Evolutionary conservation across 2,329 filamentous ascomycete species (phyloP), one percentile per base, ranked within the genome.

Genomic region (Colletotrichum spinosum): DNA sequence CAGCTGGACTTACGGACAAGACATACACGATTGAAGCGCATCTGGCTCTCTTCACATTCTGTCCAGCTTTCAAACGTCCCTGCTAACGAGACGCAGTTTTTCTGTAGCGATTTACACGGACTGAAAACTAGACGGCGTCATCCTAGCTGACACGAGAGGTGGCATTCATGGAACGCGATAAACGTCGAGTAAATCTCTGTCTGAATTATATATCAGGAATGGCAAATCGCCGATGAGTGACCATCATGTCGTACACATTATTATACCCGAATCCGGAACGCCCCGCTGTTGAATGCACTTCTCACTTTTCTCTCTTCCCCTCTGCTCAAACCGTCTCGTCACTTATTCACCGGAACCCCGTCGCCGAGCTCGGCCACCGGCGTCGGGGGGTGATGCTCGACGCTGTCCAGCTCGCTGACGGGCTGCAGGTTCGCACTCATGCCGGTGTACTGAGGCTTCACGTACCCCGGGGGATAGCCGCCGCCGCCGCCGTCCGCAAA

Each of bases 381-480:
- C 1, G 34, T n/a, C 41, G 42, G 10, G 25, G 46, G 46, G 12
- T 34, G 53, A 3, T 46, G 58, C 25, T 52, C 58, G 12, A 48
- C 15, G 33, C 58, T 42, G 33, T 65, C 63, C 3, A 65, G 8
- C 48, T 65, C 63, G 6, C 63, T 65, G 48, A 65, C 63, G 4
- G 63, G 52, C 10, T 65, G 63, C 52, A 65, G 15, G 2, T 62
- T 48, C 9, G 13, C 17, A 0, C 13, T 33, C 0, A 34, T 13
- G 7, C 12, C 15, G 10, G 57, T 10, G 2, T 51, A 65, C 15
- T 25, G 52, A 13, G 25, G 25, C 25, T 25, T 55, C 9, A 42
- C 1, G 13, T 52, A 41, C 2, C 52, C 37, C 6, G 58, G 35
- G 33, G 11, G 39, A 3, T 49, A 46, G 2, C 52, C 42, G 38